Base-by-base conservation (phyloP, 1,284 basidiomycete species). In the Rhodotorula glutinis region DNA sequence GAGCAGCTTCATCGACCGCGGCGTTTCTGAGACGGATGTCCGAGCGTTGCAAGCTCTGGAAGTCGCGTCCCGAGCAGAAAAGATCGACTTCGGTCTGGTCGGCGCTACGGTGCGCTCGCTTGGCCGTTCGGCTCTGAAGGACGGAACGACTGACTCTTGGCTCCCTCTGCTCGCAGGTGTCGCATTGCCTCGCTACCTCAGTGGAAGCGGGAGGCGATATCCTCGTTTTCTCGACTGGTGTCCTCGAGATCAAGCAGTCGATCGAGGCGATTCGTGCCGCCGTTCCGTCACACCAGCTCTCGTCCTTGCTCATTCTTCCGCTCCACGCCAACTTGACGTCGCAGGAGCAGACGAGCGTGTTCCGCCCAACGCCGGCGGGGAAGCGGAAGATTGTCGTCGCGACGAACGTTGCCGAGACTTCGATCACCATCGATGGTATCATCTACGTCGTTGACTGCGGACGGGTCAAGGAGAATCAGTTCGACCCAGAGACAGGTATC, bases 391-490 rank as follows among this genome's bases (percentile, higher is more conserved):
- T 96, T 53, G 87, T 97, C 43, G 90, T 87, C 0, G 85, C 92
- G 1, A 96, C 93, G 13, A 96, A 96, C 74, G 90, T 97, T 33
- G 91, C 78, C 53, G 81, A 96, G 85, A 96, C 93, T 1, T 93
- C 90, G 7, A 92, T 97, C 70, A 97, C 93, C 1, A 95, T 97
- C 70, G 77, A 79, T 74, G 92, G 94, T 73, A 85, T 94, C 38
- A 83, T 90, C 41, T 91, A 89, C 75, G 91, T 94, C 23, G 84
- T 95, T 49, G 91, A 93, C 74, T 81, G 86, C 0, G 94, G 94
- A 2, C 88, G 87, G 76, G 91, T 92, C 76, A 96, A 96, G 79
- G 92, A 96, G 80, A 92, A 85, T 5, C 85, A 85, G 67, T 93
- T 89, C 76, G 91, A 94, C 75, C 81, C 88, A 0, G 87, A 88